phyloP scores from a whole-genome alignment of 1,139 yeast species.

The Protomyces inouyei region DNA sequence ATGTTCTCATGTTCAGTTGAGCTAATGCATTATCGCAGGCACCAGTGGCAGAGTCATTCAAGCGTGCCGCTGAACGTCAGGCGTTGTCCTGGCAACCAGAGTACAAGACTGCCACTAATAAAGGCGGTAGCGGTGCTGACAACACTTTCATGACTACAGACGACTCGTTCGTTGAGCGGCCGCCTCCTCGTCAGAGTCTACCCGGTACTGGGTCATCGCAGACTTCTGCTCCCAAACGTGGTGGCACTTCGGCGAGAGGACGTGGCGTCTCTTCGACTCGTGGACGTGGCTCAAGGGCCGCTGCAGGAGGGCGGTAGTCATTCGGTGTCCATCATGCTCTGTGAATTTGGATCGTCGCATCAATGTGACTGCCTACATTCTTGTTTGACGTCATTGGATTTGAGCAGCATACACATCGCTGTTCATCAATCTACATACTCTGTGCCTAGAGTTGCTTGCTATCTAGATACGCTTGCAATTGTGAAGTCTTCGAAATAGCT shows the following conservation, averaged over 20 bases:
- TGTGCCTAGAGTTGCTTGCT: too few species aligned
- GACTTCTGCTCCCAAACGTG: neutral
- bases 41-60: conserved; percentile 28
- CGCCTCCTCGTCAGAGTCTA: conserved; percentile 20
- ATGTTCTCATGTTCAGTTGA: neutral
- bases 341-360: too few species aligned
- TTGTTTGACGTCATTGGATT: neutral
- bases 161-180: conserved; percentile 30
- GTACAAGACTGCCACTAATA: neutral
- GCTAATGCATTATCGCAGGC: conserved; percentile 11
- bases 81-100: conserved; percentile 12
- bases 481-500: too few species aligned
- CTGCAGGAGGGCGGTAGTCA: neutral
- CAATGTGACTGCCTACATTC: neutral
- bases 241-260: conserved; percentile 12
- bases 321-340: neutral
- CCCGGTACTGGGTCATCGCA: neutral
- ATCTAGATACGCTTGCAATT: too few species aligned
- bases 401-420: neutral
- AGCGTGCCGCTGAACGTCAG: conserved; percentile 20
- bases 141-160: conserved; percentile 30
- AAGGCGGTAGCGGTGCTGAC: conserved; percentile 6
- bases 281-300: neutral
- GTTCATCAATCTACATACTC: too few species aligned
- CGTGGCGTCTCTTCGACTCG: neutral